Base-by-base conservation (phyloP, 2,329 filamentous ascomycete genomes). In the Colletotrichum tanaceti region DNA sequence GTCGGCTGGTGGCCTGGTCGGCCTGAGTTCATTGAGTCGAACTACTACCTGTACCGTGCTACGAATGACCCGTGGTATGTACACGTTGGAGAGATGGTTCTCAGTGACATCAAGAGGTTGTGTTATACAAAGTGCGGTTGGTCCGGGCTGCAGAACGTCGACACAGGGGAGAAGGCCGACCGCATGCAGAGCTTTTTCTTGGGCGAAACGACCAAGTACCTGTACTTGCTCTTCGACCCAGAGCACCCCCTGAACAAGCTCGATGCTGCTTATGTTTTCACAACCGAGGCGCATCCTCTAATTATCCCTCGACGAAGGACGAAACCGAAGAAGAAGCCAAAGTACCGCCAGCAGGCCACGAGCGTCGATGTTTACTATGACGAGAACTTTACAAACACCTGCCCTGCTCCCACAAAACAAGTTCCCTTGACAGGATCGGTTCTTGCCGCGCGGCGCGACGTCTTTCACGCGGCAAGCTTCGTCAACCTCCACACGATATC, bases 131-230 rank as follows among this genome's bases (percentile, higher is more conserved):
- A 88, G 70, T 99, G 96, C 74, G 96, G 96, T 47, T 98, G 95
- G 94, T 93, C 95, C 16, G 95, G 95, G 0, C 84, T 98, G 43
- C 91, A 94, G 74, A 91, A 94, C 77, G 92, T 95, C 10, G 84
- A 90, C 41, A 93, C 88, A 5, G 95, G 95, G 4, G 93, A 98
- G 79, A 89, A 93, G 79, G 93, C 89, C 73, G 94, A 99, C 77
- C 91, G 96, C 41, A 98, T 98, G 96, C 96, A 99, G 80, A 98
- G 95, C 77, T 99, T 98, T 84, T 98, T 98, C 75, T 85, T 99
- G 1, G 95, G 96, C 16, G 96, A 99, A 80, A 99, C 96, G 1
- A 91, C 93, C 52, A 98, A 98, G 79, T 99, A 99, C 78, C 84
- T 99, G 71, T 98, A 97, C 77, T 83, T 99, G 63, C 87, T 98